phyloP scores from a whole-genome alignment of 75 land plant genomes.

The Adiantum capillusveneris region DNA sequence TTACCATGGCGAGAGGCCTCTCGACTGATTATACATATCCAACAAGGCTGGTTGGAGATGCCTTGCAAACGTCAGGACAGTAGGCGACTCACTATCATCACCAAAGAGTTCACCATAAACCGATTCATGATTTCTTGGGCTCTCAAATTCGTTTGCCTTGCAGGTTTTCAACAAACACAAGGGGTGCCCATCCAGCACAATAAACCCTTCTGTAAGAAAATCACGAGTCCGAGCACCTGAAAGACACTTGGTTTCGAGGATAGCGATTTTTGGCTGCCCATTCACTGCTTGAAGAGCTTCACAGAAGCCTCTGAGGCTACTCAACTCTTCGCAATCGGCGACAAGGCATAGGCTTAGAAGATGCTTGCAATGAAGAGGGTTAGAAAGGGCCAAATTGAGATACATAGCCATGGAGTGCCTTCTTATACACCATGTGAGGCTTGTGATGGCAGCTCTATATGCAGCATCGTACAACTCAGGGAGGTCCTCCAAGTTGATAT shows the following conservation, averaged over 20 bases:
- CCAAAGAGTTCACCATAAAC: too few species aligned
- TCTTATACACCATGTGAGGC: conserved; percentile 11
- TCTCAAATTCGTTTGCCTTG: too few species aligned
- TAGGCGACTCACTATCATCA: too few species aligned
- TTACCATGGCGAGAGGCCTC: not conserved
- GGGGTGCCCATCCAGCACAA: conserved; percentile 9
- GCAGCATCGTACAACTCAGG: conserved; percentile 13
- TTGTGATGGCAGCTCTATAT: conserved; percentile 5
- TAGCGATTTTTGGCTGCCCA: not conserved
- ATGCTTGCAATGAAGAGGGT: not conserved
- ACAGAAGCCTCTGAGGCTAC: conserved; percentile 5
- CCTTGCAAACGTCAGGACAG: too few species aligned
- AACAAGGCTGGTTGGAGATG: too few species aligned
- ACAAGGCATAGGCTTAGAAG: conserved; percentile 4
- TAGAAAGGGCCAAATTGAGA: conserved; percentile 2
- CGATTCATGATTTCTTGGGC: too few species aligned
- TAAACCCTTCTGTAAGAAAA: conserved; percentile 9
- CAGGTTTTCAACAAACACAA: conserved; percentile 2
- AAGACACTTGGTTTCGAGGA: conserved; percentile 2
- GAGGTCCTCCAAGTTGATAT: conserved; percentile 10
- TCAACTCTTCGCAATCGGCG: conserved; percentile 7
- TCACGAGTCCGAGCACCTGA: not conserved
- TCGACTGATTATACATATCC: too few species aligned
- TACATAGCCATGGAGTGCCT: conserved; percentile 1
- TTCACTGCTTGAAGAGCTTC: not conserved